Evolutionary conservation across 495 filamentous ascomycete genomes (phyloP).

Genomic region (Aspergillus cavernicola): DNA sequence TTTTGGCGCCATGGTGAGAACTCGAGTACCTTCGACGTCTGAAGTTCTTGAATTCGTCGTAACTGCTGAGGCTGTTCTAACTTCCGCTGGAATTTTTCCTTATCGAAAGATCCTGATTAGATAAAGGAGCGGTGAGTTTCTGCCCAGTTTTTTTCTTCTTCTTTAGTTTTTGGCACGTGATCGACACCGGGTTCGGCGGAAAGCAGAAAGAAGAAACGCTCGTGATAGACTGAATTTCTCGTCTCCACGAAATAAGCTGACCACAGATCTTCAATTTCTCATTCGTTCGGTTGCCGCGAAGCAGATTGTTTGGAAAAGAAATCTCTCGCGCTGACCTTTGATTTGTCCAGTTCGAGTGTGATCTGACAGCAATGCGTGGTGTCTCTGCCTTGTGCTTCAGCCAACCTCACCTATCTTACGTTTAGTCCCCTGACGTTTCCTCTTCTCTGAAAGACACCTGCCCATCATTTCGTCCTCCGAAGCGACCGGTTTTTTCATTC

Average conservation of each 20-base stretch:
- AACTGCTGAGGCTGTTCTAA: neutral
- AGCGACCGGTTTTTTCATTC: slow-evolving; percentile 7
- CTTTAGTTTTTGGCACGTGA: slow-evolving; percentile 4
- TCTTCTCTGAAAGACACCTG: slow-evolving; percentile 3
- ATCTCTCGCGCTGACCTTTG: neutral
- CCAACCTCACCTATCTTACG: slow-evolving; percentile 9
- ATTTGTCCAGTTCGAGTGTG: neutral
- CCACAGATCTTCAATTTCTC: no score
- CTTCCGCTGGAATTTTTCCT: slow-evolving; percentile 1
- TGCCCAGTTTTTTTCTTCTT: slow-evolving; percentile 8
- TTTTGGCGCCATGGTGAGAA: slow-evolving; percentile 35
- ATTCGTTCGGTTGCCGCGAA: neutral
- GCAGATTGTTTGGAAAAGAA: neutral
- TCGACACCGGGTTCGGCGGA: slow-evolving; percentile 10
- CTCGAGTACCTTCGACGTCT: no score
- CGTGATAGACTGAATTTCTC: no score
- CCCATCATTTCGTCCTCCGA: slow-evolving; percentile 27
- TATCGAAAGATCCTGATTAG: slow-evolving; percentile 19
- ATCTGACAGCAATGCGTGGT: slow-evolving; percentile 15
- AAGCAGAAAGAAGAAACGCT: slow-evolving; percentile 6
- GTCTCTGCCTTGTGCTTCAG: slow-evolving; percentile 17
- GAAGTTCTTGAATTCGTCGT: neutral
- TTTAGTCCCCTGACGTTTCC: neutral
- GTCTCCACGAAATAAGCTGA: slow-evolving; percentile 1
- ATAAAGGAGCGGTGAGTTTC: slow-evolving; percentile 25